phyloP scores from a whole-genome alignment of 495 filamentous ascomycete genomes.

The Aspergillus campestris region DNA sequence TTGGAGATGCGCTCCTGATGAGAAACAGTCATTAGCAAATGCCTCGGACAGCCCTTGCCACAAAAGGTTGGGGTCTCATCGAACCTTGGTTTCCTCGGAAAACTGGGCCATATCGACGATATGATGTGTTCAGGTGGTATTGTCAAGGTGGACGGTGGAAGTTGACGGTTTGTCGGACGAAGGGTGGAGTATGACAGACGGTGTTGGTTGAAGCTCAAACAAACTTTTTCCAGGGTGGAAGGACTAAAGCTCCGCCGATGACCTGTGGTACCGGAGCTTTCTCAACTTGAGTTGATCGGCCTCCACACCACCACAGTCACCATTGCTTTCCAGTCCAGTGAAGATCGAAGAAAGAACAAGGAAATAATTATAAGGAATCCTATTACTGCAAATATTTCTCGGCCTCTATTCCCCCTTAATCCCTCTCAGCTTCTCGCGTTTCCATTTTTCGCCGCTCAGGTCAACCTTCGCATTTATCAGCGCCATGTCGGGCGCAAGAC shows the following conservation, averaged over 20 bases:
- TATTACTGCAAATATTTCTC: background rate
- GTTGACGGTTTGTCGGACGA: background rate
- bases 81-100: conserved; percentile 94
- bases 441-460: background rate
- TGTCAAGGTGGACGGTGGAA: background rate
- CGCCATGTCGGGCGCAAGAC: conserved; percentile 64
- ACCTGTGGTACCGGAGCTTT: background rate
- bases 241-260: conserved; percentile 10
- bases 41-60: background rate
- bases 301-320: background rate
- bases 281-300: background rate
- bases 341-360: too few species aligned
- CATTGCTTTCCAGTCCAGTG: background rate
- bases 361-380: too few species aligned
- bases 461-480: conserved; percentile 2
- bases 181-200: conserved; percentile 8
- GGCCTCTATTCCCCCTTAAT: background rate
- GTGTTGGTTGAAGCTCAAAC: conserved; percentile 20
- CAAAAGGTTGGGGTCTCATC: conserved; percentile 1
- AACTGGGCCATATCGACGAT: conserved; percentile 67
- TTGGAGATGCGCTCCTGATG: conserved; percentile 88
- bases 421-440: background rate
- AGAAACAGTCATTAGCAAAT: conserved; percentile 8
- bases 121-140: background rate
- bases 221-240: conserved; percentile 29